Conservation (phyloP, 371 early-diverging fungal genomes). For the Dichotomocladium elegans region DNA sequence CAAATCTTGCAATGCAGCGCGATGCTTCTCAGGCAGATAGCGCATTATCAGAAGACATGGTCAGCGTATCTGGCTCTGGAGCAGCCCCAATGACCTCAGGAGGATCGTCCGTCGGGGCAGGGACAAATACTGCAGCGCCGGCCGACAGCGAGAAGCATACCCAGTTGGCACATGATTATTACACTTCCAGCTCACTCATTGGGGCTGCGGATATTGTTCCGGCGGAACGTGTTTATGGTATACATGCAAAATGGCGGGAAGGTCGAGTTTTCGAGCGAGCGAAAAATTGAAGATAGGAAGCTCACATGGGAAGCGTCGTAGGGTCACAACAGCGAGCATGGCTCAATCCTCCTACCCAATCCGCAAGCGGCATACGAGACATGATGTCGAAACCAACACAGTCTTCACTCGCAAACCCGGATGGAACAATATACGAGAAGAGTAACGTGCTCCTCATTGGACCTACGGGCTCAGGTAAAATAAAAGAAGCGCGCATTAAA, state of each 20-base stretch:
- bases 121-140: constrained; percentile 7
- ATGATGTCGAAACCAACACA: not conserved
- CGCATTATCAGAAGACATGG: not conserved
- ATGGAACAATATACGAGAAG: constrained; percentile 71
- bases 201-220: constrained; percentile 19
- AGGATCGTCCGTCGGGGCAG: not conserved
- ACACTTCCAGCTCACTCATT: constrained; percentile 11
- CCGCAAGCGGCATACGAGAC: not conserved
- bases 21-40: not conserved
- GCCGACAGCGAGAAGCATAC: constrained; percentile 20
- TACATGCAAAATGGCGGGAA: constrained; percentile 7
- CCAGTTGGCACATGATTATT: constrained; percentile 17
- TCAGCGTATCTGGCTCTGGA: no score
- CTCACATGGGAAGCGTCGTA: not conserved
- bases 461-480: constrained; percentile 71
- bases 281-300: no score
- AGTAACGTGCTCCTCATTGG: constrained; percentile 89
- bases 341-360: constrained; percentile 24
- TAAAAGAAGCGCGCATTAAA: not conserved
- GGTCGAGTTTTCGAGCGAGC: not conserved
- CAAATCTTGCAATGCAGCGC: constrained; percentile 37
- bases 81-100: not conserved
- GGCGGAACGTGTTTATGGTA: constrained; percentile 16
- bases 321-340: constrained; percentile 18
- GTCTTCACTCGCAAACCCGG: constrained; percentile 5